These are phyloP conservation scores for Aspergillus incahuasiensis DNA, from an alignment of 495 filamentous ascomycete genomes.

Conservation along the genomic window DNA sequence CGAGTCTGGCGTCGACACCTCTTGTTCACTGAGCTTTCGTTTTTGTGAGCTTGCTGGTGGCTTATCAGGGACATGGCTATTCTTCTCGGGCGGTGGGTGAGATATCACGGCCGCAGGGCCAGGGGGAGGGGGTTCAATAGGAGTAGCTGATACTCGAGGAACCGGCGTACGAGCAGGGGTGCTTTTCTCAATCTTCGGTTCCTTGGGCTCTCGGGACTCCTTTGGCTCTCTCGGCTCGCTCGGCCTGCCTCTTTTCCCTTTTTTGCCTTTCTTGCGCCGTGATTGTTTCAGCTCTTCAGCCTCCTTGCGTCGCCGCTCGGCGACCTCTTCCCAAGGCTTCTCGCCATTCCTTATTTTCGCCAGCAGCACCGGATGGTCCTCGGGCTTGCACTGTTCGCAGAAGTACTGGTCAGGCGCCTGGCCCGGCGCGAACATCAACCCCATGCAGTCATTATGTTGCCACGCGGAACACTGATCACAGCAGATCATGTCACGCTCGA, in stretches of 20 bases:
- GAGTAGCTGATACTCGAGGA: slow-evolving; percentile 26
- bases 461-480: slow-evolving; percentile 88
- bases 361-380: slow-evolving; percentile 71
- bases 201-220: not conserved
- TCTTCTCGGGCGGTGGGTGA: slow-evolving; percentile 32
- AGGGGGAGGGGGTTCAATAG: not conserved
- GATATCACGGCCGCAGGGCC: slow-evolving; percentile 11
- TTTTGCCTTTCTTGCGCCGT: slow-evolving; percentile 32
- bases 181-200: slow-evolving; percentile 30
- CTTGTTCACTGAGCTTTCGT: slow-evolving; percentile 42
- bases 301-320: slow-evolving; percentile 48
- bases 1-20: slow-evolving; percentile 23
- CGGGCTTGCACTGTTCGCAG: slow-evolving; percentile 84
- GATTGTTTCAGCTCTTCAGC: slow-evolving; percentile 45
- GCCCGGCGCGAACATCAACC: slow-evolving; percentile 68
- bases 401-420: slow-evolving; percentile 75
- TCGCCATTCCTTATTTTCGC: slow-evolving; percentile 71
- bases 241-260: slow-evolving; percentile 10
- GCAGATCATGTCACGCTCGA: slow-evolving; percentile 79
- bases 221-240: not conserved
- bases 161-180: slow-evolving; percentile 31
- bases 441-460: slow-evolving; percentile 97
- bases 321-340: slow-evolving; percentile 74
- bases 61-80: slow-evolving; percentile 25
- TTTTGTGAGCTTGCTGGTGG: slow-evolving; percentile 36